Evolutionary conservation across 257 asterid species (phyloP).

Genomic region (Knoxia roxburghii): DNA sequence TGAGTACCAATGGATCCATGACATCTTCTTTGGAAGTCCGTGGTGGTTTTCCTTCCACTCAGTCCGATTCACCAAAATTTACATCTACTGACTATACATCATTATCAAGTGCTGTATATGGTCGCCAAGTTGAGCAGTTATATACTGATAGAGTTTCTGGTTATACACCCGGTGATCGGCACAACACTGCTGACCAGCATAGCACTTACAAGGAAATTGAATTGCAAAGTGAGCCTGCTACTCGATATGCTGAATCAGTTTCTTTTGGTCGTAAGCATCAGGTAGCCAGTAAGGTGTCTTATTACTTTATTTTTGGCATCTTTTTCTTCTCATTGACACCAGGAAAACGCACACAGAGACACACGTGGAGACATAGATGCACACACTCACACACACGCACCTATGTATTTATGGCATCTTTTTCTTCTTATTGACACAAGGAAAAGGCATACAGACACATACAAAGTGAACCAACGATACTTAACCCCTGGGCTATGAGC

Average conservation of each 20-base stretch:
- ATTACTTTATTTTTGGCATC: not conserved
- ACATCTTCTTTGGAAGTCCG: slow-evolving; percentile 68
- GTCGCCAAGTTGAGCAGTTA: slow-evolving; percentile 63
- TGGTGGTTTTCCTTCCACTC: slow-evolving; percentile 55
- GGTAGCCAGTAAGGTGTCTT: slow-evolving; percentile 39
- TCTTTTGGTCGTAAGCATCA: slow-evolving; percentile 67
- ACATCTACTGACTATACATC: slow-evolving; percentile 54
- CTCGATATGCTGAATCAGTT: slow-evolving; percentile 61
- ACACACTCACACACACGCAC: too few relatives aligned
- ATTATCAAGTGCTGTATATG: slow-evolving; percentile 64
- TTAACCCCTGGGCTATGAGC: not conserved
- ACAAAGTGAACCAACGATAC: not conserved
- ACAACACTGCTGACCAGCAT: slow-evolving; percentile 59
- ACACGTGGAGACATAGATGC: too few relatives aligned
- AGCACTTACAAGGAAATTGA: slow-evolving; percentile 65
- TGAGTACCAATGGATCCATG: slow-evolving; percentile 56
- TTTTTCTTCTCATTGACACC: not conserved
- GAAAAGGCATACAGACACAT: too few relatives aligned
- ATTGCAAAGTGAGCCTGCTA: slow-evolving; percentile 58
- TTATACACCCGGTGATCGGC: slow-evolving; percentile 69
- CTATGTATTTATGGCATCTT: too few relatives aligned
- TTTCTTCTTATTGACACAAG: too few relatives aligned
- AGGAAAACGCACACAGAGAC: too few relatives aligned
- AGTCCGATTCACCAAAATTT: slow-evolving; percentile 67
- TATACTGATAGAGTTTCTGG: slow-evolving; percentile 68